Evolutionary conservation across 192 early-diverging fungal species (phyloP).

Genomic region (Chytriomyces sp.): DNA sequence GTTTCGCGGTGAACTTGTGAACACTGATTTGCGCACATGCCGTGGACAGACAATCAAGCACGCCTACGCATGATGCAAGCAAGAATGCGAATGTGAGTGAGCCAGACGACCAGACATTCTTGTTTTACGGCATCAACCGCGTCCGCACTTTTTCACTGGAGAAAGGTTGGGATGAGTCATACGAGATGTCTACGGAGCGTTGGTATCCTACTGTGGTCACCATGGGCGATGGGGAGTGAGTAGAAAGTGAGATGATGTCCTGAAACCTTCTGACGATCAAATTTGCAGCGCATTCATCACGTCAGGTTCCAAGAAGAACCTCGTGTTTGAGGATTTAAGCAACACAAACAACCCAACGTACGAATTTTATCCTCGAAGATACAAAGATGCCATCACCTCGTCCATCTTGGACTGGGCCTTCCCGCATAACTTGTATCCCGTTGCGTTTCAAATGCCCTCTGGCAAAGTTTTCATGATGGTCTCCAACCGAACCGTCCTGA

Average conservation of each 20-base stretch:
- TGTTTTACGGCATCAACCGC: conserved; percentile 2
- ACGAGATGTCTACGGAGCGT: background rate
- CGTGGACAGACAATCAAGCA: no score
- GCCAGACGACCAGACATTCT: background rate
- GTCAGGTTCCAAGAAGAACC: conserved; percentile 23
- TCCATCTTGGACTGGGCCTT: conserved; percentile 26
- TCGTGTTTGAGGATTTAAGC: conserved; percentile 8
- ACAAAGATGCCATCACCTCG: background rate
- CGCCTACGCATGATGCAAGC: no score
- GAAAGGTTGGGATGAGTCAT: background rate
- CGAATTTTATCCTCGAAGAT: conserved; percentile 36
- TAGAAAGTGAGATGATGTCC: no score
- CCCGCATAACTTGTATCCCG: conserved; percentile 30
- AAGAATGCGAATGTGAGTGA: background rate
- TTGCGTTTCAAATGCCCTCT: conserved; percentile 23
- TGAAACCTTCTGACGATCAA: background rate
- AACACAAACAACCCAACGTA: conserved; percentile 39
- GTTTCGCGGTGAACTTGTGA: background rate
- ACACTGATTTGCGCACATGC: no score
- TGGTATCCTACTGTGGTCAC: conserved; percentile 25
- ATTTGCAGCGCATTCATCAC: conserved; percentile 24
- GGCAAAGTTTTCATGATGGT: conserved; percentile 30
- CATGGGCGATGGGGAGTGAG: conserved; percentile 16
- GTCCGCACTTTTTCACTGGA: background rate
- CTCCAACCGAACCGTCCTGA: conserved; percentile 27